Evolutionary conservation across 176 grass and related monocot genomes (phyloP).

Genomic region (Aegilops tauschii): DNA sequence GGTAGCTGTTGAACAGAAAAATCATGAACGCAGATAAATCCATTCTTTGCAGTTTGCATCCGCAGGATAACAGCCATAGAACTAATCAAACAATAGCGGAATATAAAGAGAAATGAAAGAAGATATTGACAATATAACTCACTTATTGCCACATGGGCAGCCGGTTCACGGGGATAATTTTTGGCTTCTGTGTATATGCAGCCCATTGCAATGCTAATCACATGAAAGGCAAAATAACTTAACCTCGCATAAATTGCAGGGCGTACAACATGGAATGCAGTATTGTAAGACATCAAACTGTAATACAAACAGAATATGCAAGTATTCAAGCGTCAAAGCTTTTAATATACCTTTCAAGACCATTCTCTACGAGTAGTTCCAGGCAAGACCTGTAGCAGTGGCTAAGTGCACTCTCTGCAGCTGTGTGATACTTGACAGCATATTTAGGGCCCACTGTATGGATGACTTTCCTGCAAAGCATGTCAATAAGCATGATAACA

Average conservation of each 20-base stretch:
- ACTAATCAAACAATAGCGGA: neutral
- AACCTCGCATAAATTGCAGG: neutral
- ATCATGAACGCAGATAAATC: neutral
- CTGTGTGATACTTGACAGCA: constrained; percentile 97
- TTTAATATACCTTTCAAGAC: constrained; percentile 67
- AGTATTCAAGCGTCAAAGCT: neutral
- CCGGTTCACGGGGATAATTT: constrained; percentile 93
- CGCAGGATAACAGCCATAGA: constrained; percentile 10
- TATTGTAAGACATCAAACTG: constrained; percentile 3
- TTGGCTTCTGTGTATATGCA: constrained; percentile 98
- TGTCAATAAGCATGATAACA: neutral
- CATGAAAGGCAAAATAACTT: constrained; percentile 30
- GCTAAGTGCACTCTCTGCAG: constrained; percentile 95
- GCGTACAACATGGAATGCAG: neutral
- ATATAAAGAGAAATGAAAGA: constrained; percentile 18
- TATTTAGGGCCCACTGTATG: constrained; percentile 97
- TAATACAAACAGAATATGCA: neutral
- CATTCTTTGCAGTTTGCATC: constrained; percentile 10
- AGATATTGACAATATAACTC: constrained; percentile 32
- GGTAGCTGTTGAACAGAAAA: neutral
- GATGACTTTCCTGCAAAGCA: constrained; percentile 79
- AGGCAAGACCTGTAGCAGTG: constrained; percentile 97
- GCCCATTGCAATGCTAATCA: constrained; percentile 83
- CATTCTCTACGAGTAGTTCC: constrained; percentile 92
- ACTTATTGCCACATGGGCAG: constrained; percentile 99